Evolutionary conservation across 2,329 filamentous ascomycete species (phyloP), one percentile per base, ranked within the genome.

Genomic region (Fusarium sarcochroum): DNA sequence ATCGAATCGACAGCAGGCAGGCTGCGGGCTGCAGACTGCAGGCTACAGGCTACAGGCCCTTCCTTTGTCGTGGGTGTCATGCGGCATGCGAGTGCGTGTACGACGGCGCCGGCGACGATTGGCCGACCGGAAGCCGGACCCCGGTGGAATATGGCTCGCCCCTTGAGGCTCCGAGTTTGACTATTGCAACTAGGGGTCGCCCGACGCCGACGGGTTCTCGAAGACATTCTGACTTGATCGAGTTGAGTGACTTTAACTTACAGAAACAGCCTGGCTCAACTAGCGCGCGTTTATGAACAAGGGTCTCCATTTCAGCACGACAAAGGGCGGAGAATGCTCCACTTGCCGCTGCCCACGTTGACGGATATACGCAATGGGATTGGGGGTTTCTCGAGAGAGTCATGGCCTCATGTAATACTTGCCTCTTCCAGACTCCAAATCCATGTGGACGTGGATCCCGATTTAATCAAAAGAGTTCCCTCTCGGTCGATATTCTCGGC

Each of bases 401-500:
- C 37, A 63, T 48, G 45, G 64, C 46, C 57, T 58, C 46, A 46
- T 58, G 40, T 51, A 53, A 35, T 34, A 35, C 41, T 38, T 51
- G 23, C 20, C 38, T 62, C 27, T 40, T 53, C 23, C 46, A 58
- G 44, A 44, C 18, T 51, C 27, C 30, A 27, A 42, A 17, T 13
- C 21, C 27, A 30, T 30, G 27, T 65, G 52, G 41, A 25, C 27
- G 23, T 52, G 23, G 41, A 44, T 20, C 8, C 37, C n/a, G 20
- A 45, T 7, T 64, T 52, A 41, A 63, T 42, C 32, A 63, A 45
- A 58, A 41, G 20, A 44, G 49, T 54, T 71, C 64, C 61, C 61
- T 71, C 58, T 71, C 64, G 65, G 68, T 71, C 68, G 47, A 58
- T 67, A 44, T 44, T 70, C 68, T 70, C 35, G 60, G 68, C 25